Evolutionary conservation across 2,329 filamentous ascomycete species (phyloP).

Genomic region (Stenocarpella maydis): DNA sequence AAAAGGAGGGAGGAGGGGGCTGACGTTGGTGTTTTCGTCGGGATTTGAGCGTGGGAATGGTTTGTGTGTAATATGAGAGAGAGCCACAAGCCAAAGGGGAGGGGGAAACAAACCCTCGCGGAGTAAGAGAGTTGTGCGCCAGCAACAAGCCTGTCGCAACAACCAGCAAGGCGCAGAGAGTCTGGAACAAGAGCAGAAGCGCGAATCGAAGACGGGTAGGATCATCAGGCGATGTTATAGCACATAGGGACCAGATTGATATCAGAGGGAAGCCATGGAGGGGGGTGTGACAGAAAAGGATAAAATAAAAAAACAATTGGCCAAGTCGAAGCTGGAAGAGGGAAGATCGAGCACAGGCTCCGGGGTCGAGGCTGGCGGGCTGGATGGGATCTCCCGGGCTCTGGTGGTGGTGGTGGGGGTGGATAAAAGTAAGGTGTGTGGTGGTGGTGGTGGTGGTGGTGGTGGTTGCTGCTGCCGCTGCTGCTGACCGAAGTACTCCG

Average conservation of each 20-base stretch:
- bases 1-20: conserved; percentile 21
- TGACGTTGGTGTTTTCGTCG: background rate
- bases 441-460: background rate
- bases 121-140: conserved; percentile 11
- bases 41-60: background rate
- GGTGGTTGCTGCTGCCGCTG: background rate
- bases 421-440: too few relatives aligned
- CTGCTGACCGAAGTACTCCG: conserved; percentile 24
- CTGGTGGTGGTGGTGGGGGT: background rate
- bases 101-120: conserved; percentile 19
- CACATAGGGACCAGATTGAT: conserved; percentile 13
- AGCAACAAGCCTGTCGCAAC: conserved; percentile 11
- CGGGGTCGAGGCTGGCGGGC: conserved; percentile 20
- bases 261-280: conserved; percentile 10
- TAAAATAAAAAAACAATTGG: conserved; percentile 22
- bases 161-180: background rate
- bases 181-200: background rate
- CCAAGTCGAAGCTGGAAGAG: conserved; percentile 18
- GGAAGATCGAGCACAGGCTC: conserved; percentile 20
- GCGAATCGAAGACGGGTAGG: background rate
- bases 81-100: background rate
- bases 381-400: conserved; percentile 21
- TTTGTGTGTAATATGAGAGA: conserved; percentile 15
- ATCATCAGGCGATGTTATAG: conserved; percentile 22
- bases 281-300: background rate